phyloP scores from a whole-genome alignment of 1,139 yeast species.

The Magnusiomyces tetraspermus region DNA sequence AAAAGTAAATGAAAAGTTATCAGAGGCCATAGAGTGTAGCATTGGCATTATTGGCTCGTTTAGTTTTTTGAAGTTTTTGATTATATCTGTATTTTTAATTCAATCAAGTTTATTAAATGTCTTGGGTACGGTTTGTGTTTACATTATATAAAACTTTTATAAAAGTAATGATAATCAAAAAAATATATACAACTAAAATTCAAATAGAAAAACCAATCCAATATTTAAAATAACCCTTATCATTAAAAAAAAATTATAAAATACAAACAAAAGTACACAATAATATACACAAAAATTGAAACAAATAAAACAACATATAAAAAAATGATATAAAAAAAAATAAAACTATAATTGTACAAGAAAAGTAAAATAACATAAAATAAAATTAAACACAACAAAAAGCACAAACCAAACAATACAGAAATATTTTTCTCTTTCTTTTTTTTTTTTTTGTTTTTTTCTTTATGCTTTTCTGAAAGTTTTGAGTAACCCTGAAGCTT shows the following conservation, averaged over 20 bases:
- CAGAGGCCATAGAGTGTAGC: too few relatives aligned
- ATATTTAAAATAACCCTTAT: not conserved
- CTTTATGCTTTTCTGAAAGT: conserved; percentile 1
- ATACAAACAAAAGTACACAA: not conserved
- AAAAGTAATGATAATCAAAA: not conserved
- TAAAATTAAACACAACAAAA: not conserved
- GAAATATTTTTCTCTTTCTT: not conserved
- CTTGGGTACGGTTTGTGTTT: not conserved
- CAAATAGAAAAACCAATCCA: not conserved
- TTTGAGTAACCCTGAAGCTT: conserved; percentile 1
- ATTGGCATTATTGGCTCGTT: not conserved
- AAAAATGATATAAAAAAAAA: not conserved
- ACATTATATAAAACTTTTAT: not conserved
- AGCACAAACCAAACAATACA: not conserved
- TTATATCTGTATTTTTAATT: too few relatives aligned
- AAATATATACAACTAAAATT: not conserved
- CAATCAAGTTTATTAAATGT: too few relatives aligned
- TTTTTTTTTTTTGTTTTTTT: not conserved
- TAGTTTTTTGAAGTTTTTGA: not conserved
- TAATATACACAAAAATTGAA: not conserved
- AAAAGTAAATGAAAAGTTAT: conserved; percentile 22
- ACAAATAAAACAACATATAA: not conserved
- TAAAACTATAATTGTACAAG: not conserved
- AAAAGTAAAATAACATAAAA: not conserved
- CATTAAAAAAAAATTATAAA: not conserved